Percentiles rank a stretch among this genome's conserved stretches.
Conservation (phyloP, 108 stramenopile genomes). For the Parietichytrium sp. region DNA sequence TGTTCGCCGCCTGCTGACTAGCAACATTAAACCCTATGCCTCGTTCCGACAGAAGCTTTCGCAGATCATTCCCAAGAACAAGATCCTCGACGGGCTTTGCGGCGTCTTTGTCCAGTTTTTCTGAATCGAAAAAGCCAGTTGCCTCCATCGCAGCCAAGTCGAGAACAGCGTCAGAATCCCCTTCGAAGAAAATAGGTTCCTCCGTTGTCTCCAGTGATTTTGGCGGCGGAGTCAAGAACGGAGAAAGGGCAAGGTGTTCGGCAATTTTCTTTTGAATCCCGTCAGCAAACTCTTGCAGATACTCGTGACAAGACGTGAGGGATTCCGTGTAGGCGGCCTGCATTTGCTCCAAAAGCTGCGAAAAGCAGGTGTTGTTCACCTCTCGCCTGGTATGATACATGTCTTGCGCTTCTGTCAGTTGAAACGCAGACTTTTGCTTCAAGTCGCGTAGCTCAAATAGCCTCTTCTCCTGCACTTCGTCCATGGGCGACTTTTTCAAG, state of each 20-base stretch:
- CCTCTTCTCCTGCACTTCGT: neutral
- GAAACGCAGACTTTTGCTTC: neutral
- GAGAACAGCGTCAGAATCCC: neutral
- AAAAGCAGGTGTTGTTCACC: neutral
- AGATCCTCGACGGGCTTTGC: too few species aligned
- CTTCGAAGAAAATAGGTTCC: conserved; percentile 21
- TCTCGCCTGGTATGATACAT: neutral
- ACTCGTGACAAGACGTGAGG: neutral
- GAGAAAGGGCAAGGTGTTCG: neutral
- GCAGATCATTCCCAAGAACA: too few species aligned
- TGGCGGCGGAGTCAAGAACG: neutral
- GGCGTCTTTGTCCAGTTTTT: too few species aligned
- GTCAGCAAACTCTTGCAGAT: conserved; percentile 23
- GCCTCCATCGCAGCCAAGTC: conserved; percentile 33
- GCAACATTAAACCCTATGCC: too few species aligned
- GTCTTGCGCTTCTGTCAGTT: neutral
- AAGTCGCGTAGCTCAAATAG: neutral
- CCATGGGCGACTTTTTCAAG: neutral
- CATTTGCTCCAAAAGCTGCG: neutral
- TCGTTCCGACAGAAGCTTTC: too few species aligned
- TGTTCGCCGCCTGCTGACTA: too few species aligned
- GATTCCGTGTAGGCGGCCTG: conserved; percentile 9
- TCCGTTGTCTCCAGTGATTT: neutral
- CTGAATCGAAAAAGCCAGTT: conserved; percentile 1
- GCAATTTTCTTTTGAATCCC: neutral